A percentile compares a stretch with the other conserved stretches of the same genome.
Evolutionary conservation across 345 rosid species (phyloP).

Genomic region (Stellera chamaejasme): DNA sequence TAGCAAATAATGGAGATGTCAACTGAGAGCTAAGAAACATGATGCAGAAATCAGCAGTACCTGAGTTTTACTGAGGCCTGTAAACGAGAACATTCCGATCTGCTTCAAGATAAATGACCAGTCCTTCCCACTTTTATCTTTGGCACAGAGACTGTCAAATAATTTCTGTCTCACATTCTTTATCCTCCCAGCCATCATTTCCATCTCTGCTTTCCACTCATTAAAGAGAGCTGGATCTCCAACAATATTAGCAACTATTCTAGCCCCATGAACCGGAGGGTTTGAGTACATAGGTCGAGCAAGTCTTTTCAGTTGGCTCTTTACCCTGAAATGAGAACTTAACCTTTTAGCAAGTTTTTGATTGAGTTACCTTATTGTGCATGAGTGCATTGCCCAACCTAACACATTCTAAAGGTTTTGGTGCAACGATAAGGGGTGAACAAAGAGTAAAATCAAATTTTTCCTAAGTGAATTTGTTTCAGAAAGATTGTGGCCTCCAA

Average conservation of each 20-base stretch:
- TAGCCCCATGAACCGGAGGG: conserved; percentile 95
- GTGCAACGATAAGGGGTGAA: too few relatives aligned
- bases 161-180: conserved; percentile 75
- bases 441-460: too few relatives aligned
- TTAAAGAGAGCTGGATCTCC: conserved; percentile 70
- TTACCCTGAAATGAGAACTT: conserved; percentile 49
- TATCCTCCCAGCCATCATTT: conserved; percentile 96
- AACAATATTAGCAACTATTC: conserved; percentile 83
- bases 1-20: conserved; percentile 4
- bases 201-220: conserved; percentile 98
- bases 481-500: too few relatives aligned
- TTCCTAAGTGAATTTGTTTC: too few relatives aligned
- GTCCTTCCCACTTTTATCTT: conserved; percentile 87
- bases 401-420: too few relatives aligned
- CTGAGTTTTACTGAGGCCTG: conserved; percentile 89
- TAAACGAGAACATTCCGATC: conserved; percentile 98
- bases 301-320: conserved; percentile 94
- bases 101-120: conserved; percentile 92
- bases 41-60: conserved; percentile 22
- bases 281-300: conserved; percentile 98
- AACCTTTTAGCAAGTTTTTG: background rate
- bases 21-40: background rate
- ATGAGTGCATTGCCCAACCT: too few relatives aligned
- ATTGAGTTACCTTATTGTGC: background rate
- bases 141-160: conserved; percentile 58